Evolutionary conservation across 805 yeast genomes (phyloP), one percentile per base, ranked within the genome.

Genomic region (Hanseniaspora clermontiae): DNA sequence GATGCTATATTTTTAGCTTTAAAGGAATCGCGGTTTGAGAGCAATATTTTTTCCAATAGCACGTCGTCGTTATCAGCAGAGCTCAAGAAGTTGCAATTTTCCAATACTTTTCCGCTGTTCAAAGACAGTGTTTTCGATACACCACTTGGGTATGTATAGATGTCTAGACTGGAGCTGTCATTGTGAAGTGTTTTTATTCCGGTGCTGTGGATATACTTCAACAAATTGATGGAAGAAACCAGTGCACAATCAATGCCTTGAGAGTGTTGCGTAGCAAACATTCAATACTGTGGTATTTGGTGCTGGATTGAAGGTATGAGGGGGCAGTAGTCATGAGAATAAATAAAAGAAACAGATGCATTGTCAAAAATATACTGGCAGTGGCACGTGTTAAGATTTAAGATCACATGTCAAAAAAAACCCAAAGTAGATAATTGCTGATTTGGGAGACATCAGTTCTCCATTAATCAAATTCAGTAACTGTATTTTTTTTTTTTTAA

Each of bases 201-300:
- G 8, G n/a, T 27, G 15, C 19, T n/a, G 36, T 42, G 31, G 11
- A 51, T n/a, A 34, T 51, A 32, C n/a, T 51, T 51, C 10, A 51
- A 17, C 9, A 51, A 36, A 20, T 27, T 51, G 12, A 51, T 20
- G 7, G 54, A 19, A 1, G 54, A 51, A 1, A 51, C 40, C 12
- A 51, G 14, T 5, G 54, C 54, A 51, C 54, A 51, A 37, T 51
- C 54, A 34, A 10, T 20, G 17, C 34, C 43, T 4, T 42, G 9
- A 5, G 34, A 5, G 34, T 51, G 31, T 17, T 51, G 54, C 42
- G 14, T 29, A 1, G 27, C 19, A 39, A 24, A 39, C 53, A 49
- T 49, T 12, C 14, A 14, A 20, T 7, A 5, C 8, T 36, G n/a
- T 10, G 6, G n/a, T 36, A 36, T 7, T 1, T 10, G 38, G 38